Evolutionary conservation across 2,329 filamentous ascomycete genomes (phyloP).

Genomic region (Penicillium palitans): DNA sequence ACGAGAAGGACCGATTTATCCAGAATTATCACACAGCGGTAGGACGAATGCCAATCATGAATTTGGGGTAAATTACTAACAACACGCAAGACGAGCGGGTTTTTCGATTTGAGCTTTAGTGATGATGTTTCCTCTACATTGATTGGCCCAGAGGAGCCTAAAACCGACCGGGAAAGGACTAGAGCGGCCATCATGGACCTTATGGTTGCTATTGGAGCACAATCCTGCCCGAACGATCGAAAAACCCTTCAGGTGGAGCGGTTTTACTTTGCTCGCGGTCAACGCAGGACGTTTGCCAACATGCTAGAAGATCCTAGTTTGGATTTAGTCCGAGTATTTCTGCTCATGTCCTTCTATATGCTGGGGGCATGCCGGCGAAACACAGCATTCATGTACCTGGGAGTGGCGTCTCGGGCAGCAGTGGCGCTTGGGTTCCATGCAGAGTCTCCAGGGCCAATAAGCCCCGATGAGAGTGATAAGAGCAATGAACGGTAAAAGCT

Average conservation of each 20-base stretch:
- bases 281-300: conserved; percentile 50
- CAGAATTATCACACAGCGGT: conserved; percentile 33
- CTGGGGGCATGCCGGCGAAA: conserved; percentile 60
- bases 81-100: conserved; percentile 42
- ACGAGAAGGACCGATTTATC: conserved; percentile 38
- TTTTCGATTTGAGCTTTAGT: conserved; percentile 40
- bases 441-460: conserved; percentile 19
- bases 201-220: conserved; percentile 56
- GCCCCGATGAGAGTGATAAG: conserved; percentile 19
- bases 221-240: conserved; percentile 42
- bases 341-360: conserved; percentile 62
- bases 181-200: conserved; percentile 43
- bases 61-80: background rate
- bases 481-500: conserved; percentile 23
- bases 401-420: conserved; percentile 59
- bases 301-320: conserved; percentile 58
- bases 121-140: conserved; percentile 25
- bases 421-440: conserved; percentile 57
- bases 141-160: conserved; percentile 11
- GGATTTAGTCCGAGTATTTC: conserved; percentile 53
- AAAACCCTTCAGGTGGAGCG: conserved; percentile 35
- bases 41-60: conserved; percentile 10
- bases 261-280: conserved; percentile 52
- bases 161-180: conserved; percentile 27
- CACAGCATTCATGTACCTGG: conserved; percentile 64